These are phyloP conservation scores for Fragilariopsis cylindrus DNA, from an alignment of 108 stramenopile species.

Conservation along the genomic window DNA sequence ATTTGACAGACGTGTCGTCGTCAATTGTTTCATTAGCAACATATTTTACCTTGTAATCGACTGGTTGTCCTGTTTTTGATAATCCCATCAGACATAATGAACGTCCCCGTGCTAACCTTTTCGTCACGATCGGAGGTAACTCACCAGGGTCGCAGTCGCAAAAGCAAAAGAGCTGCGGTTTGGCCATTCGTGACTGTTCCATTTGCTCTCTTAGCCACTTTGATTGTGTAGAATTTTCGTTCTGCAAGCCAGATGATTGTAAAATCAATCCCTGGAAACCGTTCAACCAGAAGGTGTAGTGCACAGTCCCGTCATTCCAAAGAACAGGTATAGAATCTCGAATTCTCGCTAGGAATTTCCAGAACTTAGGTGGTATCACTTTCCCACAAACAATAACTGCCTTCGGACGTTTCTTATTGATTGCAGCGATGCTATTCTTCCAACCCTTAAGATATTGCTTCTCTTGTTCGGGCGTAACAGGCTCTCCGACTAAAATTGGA, in stretches of 20 bases:
- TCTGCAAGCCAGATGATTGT: conserved; percentile 37
- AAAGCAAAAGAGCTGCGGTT: conserved; percentile 70
- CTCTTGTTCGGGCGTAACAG: conserved; percentile 39
- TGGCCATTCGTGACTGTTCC: conserved; percentile 77
- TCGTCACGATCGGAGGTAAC: conserved; percentile 39
- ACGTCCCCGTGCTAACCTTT: conserved; percentile 61
- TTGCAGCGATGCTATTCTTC: conserved; percentile 64
- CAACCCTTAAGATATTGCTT: conserved; percentile 61
- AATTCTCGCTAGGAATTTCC: conserved; percentile 75
- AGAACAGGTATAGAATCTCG: conserved; percentile 81
- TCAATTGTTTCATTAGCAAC: conserved; percentile 34
- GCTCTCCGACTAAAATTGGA: conserved; percentile 38
- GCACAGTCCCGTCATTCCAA: conserved; percentile 63
- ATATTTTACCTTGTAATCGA: conserved; percentile 24
- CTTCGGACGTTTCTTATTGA: conserved; percentile 80
- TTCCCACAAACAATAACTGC: conserved; percentile 65
- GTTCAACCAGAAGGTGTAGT: conserved; percentile 71
- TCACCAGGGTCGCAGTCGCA: conserved; percentile 73
- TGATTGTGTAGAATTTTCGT: conserved; percentile 38
- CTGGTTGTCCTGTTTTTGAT: conserved; percentile 7
- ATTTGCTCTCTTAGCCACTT: conserved; percentile 76
- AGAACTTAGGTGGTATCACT: conserved; percentile 49
- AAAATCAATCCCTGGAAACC: conserved; percentile 70
- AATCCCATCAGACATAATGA: conserved; percentile 45
- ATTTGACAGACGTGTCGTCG: conserved; percentile 58